Evolutionary conservation across 2,329 filamentous ascomycete species (phyloP).

Genomic region (Septoria linicola): DNA sequence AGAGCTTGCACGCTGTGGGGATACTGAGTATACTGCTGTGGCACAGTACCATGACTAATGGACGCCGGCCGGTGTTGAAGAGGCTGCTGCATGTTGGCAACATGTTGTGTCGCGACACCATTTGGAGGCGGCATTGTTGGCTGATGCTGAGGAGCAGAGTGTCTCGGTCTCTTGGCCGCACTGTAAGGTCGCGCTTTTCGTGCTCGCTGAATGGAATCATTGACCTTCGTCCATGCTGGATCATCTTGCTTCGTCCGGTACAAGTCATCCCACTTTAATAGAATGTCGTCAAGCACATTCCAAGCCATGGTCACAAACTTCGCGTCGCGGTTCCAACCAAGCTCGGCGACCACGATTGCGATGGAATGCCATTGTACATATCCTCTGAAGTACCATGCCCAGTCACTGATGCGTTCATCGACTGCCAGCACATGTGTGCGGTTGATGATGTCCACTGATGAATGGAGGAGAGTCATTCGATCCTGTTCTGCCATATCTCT

Average conservation of each 20-base stretch:
- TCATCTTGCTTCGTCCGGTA: conserved; percentile 28
- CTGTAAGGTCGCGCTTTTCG: conserved; percentile 18
- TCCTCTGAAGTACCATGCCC: conserved; percentile 32
- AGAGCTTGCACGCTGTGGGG: background rate
- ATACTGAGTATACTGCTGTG: conserved; percentile 1
- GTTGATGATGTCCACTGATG: conserved; percentile 31
- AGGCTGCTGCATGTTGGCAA: background rate
- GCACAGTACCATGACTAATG: background rate
- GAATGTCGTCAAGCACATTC: conserved; percentile 31
- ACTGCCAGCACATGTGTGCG: conserved; percentile 25
- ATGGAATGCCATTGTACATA: conserved; percentile 35
- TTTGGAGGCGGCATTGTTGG: background rate
- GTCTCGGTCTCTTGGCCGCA: conserved; percentile 7
- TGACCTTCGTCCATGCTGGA: conserved; percentile 34
- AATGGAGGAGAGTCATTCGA: conserved; percentile 25
- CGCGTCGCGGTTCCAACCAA: conserved; percentile 28
- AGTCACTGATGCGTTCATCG: conserved; percentile 23
- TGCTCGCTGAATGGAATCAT: conserved; percentile 30
- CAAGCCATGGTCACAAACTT: conserved; percentile 29
- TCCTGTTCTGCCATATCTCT: conserved; percentile 26
- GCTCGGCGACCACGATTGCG: conserved; percentile 32
- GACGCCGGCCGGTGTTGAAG: conserved; percentile 12
- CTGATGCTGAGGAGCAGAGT: conserved; percentile 3
- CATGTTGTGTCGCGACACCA: background rate
- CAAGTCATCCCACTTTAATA: conserved; percentile 30